A percentile compares a stretch with the other conserved stretches of the same genome.
These are phyloP conservation scores for Vickermania spadyakhi DNA, from an alignment of 208 protist genomes.

Conservation along the genomic window DNA sequence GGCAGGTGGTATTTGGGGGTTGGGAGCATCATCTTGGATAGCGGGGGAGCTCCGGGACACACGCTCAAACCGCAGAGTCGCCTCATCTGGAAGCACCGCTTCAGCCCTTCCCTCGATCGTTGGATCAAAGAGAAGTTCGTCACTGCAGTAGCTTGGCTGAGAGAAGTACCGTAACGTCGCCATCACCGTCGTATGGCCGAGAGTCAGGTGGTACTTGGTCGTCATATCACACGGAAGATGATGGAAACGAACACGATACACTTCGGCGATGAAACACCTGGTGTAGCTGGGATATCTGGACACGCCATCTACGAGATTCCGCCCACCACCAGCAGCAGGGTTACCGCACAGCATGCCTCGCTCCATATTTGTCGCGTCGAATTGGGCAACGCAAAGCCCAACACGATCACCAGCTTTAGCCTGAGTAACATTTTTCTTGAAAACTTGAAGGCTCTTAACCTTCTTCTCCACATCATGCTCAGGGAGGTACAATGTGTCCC, in stretches of 20 bases:
- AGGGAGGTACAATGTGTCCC: conserved; percentile 85
- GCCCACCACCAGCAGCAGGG: conserved; percentile 1
- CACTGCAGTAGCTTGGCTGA: conserved; percentile 2
- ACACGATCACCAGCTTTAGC: conserved; percentile 83
- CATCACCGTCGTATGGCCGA: conserved; percentile 87
- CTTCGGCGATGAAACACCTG: conserved; percentile 35
- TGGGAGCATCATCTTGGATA: background rate
- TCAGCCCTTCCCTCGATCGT: conserved; percentile 1
- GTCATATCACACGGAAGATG: conserved; percentile 36
- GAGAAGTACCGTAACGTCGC: conserved; percentile 68
- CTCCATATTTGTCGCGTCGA: conserved; percentile 86
- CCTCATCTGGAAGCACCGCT: conserved; percentile 16
- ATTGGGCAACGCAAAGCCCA: conserved; percentile 90
- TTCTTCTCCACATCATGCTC: conserved; percentile 61
- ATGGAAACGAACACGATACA: conserved; percentile 76
- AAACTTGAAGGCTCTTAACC: conserved; percentile 95
- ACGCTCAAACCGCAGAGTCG: background rate
- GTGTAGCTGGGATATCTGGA: conserved; percentile 3
- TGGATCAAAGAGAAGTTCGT: conserved; percentile 7
- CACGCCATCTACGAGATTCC: background rate
- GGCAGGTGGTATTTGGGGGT: background rate
- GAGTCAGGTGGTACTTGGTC: conserved; percentile 75
- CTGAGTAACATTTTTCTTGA: conserved; percentile 72
- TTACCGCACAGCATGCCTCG: conserved; percentile 71
- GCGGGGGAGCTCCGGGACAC: background rate